Evolutionary conservation across 2,329 filamentous ascomycete genomes (phyloP), one percentile per base, ranked within the genome.

Genomic region (Colletotrichum liriopes): DNA sequence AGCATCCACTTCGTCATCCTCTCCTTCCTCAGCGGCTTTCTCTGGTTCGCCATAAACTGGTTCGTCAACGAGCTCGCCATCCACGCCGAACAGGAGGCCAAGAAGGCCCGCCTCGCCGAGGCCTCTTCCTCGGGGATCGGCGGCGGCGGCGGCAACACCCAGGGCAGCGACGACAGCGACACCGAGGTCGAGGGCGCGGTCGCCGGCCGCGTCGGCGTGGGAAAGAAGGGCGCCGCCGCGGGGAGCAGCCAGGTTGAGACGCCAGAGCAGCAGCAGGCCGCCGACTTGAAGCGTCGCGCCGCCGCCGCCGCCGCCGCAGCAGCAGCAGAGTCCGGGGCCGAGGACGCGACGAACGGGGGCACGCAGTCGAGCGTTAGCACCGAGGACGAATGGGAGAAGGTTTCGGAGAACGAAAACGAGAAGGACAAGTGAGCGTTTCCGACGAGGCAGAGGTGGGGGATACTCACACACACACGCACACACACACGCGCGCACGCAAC

Each of bases 31-130:
- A 94, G 91, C 74, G 95, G 85, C 41, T 93, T 93, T 5, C 87
- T 98, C 45, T 99, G 96, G 96, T 95, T 90, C 86, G 91, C 93
- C 69, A 95, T 98, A 84, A 98, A 98, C 88, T 99, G 96, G 96
- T 98, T 99, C 79, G 95, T 94, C 67, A 84, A 84, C 56, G 96
- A 91, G 84, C 80, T 91, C 60, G 84, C 83, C 73, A 79, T 80
- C 61, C 84, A 84, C 47, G 77, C 72, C n/a, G 76, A 75, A 47
- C 51, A 74, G 72, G 87, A 89, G 78, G 83, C 78, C 51, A 81
- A 85, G 72, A 84, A 84, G 77, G 79, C 82, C 74, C 80, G 80
- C 61, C 35, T 26, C 29, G 59, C 55, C 26, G 64, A 64, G 11
- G 14, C 49, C 18, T 39, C 54, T 18, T 75, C 78, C 45, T 81